Evolutionary conservation across 495 filamentous ascomycete species (phyloP).

Genomic region (Penicillium cataractarum): DNA sequence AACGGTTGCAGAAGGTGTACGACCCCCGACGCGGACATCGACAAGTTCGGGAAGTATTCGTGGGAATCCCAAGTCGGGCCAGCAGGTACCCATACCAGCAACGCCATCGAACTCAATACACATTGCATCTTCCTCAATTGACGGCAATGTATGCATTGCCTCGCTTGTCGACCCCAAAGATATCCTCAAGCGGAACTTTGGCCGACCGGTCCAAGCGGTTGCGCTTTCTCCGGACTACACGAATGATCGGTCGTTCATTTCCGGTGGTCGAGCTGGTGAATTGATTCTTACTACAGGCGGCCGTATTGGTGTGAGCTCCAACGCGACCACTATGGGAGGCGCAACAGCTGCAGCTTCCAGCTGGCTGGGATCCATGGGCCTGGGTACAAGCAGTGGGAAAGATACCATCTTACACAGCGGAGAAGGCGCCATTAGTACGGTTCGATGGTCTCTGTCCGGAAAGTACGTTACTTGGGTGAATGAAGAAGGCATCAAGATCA

Average conservation of each 20-base stretch:
- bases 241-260: conserved; percentile 82
- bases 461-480: conserved; percentile 94
- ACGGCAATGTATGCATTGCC: conserved; percentile 89
- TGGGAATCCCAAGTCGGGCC: conserved; percentile 49
- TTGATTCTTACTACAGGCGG: conserved; percentile 88
- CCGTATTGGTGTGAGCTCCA: conserved; percentile 72
- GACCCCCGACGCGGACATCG: conserved; percentile 45
- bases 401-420: conserved; percentile 90
- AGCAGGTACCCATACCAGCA: conserved; percentile 53
- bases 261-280: conserved; percentile 86
- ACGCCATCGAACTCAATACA: conserved; percentile 85
- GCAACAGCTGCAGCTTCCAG: conserved; percentile 82
- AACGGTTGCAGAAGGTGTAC: conserved; percentile 51
- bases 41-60: conserved; percentile 54
- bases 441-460: conserved; percentile 90
- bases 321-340: conserved; percentile 77
- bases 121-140: conserved; percentile 91
- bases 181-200: conserved; percentile 89
- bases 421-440: conserved; percentile 85
- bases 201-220: conserved; percentile 85
- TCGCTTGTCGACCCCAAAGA: conserved; percentile 80
- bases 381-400: conserved; percentile 76
- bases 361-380: conserved; percentile 84
- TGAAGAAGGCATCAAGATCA: conserved; percentile 95
- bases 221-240: conserved; percentile 92